Evolutionary conservation across 2,329 filamentous ascomycete genomes (phyloP).

Genomic region (Claviceps cyperi): DNA sequence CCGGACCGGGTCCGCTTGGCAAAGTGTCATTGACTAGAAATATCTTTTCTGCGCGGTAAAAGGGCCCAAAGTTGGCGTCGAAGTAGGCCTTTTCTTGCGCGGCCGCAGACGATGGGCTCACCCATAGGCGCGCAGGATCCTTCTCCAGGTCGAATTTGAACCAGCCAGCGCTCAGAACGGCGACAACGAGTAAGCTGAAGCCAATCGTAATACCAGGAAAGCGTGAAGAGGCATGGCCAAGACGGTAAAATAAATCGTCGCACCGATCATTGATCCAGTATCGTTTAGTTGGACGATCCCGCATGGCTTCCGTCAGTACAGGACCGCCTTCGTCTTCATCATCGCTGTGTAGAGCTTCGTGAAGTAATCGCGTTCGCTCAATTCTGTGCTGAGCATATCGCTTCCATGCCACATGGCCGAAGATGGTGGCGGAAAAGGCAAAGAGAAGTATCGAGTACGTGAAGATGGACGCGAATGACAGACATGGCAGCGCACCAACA

Average conservation of each 20-base stretch:
- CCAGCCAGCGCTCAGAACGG: constrained; percentile 74
- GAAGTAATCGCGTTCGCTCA: constrained; percentile 72
- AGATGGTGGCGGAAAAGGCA: constrained; percentile 48
- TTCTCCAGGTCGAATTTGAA: constrained; percentile 77
- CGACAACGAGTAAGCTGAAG: constrained; percentile 59
- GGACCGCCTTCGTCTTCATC: constrained; percentile 84
- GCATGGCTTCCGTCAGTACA: constrained; percentile 59
- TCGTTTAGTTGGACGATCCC: constrained; percentile 62
- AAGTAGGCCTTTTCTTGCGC: constrained; percentile 92
- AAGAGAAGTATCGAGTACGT: constrained; percentile 66
- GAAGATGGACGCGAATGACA: constrained; percentile 85
- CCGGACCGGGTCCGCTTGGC: constrained; percentile 49
- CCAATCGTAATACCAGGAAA: constrained; percentile 77
- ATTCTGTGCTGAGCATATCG: constrained; percentile 60
- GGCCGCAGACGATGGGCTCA: constrained; percentile 82
- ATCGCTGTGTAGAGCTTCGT: constrained; percentile 71
- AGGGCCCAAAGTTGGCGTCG: constrained; percentile 83
- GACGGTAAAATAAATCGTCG: constrained; percentile 62
- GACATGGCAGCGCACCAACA: constrained; percentile 77
- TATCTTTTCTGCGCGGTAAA: constrained; percentile 84
- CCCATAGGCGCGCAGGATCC: constrained; percentile 86
- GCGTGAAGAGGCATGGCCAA: constrained; percentile 67
- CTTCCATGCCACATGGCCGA: constrained; percentile 62
- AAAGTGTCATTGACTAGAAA: constrained; percentile 84
- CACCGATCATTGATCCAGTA: constrained; percentile 77